These are phyloP conservation scores for Metschnikowia continentalis DNA, from an alignment of 805 yeast genomes.

Conservation along the genomic window DNA sequence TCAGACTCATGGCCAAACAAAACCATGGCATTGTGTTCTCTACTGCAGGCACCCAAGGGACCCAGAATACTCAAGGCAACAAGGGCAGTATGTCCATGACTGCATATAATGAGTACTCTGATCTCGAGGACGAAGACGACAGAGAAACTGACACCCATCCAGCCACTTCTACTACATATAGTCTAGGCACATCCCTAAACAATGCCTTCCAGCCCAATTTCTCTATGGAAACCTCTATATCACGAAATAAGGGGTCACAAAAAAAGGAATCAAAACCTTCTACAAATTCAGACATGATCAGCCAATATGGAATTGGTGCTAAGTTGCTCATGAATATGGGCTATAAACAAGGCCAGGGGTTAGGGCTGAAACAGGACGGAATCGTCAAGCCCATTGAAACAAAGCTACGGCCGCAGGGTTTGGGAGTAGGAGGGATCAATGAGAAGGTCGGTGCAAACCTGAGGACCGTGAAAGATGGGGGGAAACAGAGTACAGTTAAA, in stretches of 20 bases:
- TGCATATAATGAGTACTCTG: slow-evolving; percentile 11
- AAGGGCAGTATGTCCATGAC: slow-evolving; percentile 1
- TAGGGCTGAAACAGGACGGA: slow-evolving; percentile 73
- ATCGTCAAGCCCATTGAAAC: slow-evolving; percentile 78
- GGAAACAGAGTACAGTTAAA: too few relatives aligned
- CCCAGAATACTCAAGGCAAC: too few relatives aligned
- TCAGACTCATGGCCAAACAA: background rate
- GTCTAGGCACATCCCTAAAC: too few relatives aligned
- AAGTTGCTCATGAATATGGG: slow-evolving; percentile 79
- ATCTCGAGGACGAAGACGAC: slow-evolving; percentile 12
- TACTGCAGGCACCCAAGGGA: background rate
- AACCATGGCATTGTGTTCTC: slow-evolving; percentile 1
- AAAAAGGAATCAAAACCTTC: too few relatives aligned
- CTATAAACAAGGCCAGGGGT: slow-evolving; percentile 74
- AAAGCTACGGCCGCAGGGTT: slow-evolving; percentile 56
- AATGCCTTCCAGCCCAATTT: background rate
- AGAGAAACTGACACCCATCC: background rate
- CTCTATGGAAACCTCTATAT: background rate
- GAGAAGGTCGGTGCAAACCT: slow-evolving; percentile 24
- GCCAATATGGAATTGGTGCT: slow-evolving; percentile 81
- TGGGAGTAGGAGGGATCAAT: slow-evolving; percentile 68
- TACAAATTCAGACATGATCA: slow-evolving; percentile 5
- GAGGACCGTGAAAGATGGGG: too few relatives aligned
- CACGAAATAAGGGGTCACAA: too few relatives aligned
- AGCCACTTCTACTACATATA: background rate